Conservation (phyloP, 805 yeast species). For the Kuraishia hungarica region DNA sequence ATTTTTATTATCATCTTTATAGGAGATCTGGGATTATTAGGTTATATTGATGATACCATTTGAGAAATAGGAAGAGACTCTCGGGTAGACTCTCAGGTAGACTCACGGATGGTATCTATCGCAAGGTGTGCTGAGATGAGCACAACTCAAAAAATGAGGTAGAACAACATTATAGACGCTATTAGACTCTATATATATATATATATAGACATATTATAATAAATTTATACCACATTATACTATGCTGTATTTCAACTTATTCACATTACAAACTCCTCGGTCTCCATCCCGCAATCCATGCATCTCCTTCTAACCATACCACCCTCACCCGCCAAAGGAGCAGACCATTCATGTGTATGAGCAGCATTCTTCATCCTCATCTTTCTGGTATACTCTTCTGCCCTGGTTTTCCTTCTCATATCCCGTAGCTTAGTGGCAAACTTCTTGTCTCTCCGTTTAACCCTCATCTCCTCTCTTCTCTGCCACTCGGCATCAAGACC, state of each 20-base stretch:
- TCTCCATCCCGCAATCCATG: slow-evolving; percentile 73
- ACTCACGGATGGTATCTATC: too few species aligned
- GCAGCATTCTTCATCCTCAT: slow-evolving; percentile 52
- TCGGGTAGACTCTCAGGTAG: too few species aligned
- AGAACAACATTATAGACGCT: too few species aligned
- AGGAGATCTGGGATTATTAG: neutral
- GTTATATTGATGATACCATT: too few species aligned
- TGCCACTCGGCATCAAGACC: slow-evolving; percentile 91
- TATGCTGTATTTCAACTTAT: neutral
- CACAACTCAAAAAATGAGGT: too few species aligned
- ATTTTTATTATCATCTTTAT: too few species aligned
- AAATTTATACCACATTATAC: slow-evolving; percentile 7
- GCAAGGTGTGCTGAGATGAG: too few species aligned
- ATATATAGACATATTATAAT: neutral
- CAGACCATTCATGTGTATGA: slow-evolving; percentile 66
- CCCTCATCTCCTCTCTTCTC: slow-evolving; percentile 62
- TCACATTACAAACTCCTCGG: slow-evolving; percentile 59
- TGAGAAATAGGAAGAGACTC: too few species aligned
- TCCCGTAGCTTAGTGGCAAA: slow-evolving; percentile 73
- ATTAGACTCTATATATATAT: neutral
- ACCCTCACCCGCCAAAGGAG: slow-evolving; percentile 32
- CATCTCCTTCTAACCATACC: slow-evolving; percentile 53
- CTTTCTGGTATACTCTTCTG: slow-evolving; percentile 77
- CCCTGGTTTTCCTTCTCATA: slow-evolving; percentile 87
- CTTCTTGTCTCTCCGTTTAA: slow-evolving; percentile 67